A percentile compares a stretch with the other conserved stretches of the same genome.
Evolutionary conservation across 257 asterid species (phyloP).

Genomic region (Orobanche coerulescens): DNA sequence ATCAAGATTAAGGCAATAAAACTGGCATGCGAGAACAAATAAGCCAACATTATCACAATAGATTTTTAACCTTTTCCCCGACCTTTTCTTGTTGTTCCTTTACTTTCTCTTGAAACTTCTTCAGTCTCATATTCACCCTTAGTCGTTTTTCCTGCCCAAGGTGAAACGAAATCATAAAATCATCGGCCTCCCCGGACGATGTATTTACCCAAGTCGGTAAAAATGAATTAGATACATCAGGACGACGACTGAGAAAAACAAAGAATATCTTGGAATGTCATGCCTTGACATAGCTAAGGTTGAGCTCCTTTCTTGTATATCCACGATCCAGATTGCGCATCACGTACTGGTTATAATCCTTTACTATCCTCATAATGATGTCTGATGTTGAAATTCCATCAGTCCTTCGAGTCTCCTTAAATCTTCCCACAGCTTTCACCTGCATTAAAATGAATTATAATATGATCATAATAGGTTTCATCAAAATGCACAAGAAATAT

Average conservation of each 20-base stretch:
- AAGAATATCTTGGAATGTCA: background rate
- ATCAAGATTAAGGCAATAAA: no score
- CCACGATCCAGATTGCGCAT: constrained; percentile 78
- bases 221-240: background rate
- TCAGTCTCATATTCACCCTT: constrained; percentile 60
- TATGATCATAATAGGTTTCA: constrained; percentile 19
- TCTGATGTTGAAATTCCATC: constrained; percentile 75
- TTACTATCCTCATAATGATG: constrained; percentile 66
- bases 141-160: constrained; percentile 51
- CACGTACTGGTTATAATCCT: constrained; percentile 68
- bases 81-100: constrained; percentile 78
- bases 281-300: constrained; percentile 65
- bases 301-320: constrained; percentile 65
- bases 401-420: constrained; percentile 62
- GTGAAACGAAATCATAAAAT: constrained; percentile 20
- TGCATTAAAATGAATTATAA: constrained; percentile 17
- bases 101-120: constrained; percentile 63
- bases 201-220: background rate
- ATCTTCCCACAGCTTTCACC: constrained; percentile 70
- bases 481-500: background rate
- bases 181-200: constrained; percentile 8
- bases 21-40: background rate
- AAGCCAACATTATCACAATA: constrained; percentile 9
- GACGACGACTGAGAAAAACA: background rate
- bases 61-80: constrained; percentile 81